Percentiles rank a stretch among this genome's conserved stretches.
phyloP scores from a whole-genome alignment of 129 eudicot species.

The Lactuca sativa region DNA sequence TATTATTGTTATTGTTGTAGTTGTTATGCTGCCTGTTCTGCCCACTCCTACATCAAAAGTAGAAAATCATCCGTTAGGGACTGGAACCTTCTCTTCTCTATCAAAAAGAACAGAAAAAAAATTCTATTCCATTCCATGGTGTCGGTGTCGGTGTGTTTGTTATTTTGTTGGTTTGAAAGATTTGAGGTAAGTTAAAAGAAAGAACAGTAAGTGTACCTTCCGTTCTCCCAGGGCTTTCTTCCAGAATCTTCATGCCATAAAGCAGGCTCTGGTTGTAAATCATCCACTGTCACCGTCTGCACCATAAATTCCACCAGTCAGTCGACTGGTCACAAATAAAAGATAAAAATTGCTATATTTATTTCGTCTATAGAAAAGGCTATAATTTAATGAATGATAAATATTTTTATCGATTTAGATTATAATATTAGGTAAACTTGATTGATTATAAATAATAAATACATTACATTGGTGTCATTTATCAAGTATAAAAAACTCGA shows the following conservation, averaged over 20 bases:
- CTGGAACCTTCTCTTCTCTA: too few relatives aligned
- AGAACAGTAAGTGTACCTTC: constrained; percentile 49
- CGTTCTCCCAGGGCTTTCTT: constrained; percentile 63
- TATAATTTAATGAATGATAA: too few relatives aligned
- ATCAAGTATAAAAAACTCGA: not conserved
- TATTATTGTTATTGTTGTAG: constrained; percentile 4
- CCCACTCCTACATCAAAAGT: constrained; percentile 9
- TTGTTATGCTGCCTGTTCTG: constrained; percentile 43
- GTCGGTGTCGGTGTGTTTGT: too few relatives aligned
- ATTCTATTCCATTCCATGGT: too few relatives aligned
- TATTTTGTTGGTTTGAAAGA: too few relatives aligned
- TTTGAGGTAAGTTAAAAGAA: not conserved
- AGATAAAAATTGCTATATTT: not conserved
- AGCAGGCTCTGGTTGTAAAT: constrained; percentile 71
- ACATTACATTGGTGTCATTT: too few relatives aligned
- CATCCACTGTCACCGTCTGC: constrained; percentile 67
- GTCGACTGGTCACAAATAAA: not conserved
- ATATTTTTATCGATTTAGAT: too few relatives aligned
- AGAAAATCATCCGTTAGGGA: not conserved
- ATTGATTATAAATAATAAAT: too few relatives aligned
- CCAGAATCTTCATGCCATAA: constrained; percentile 94
- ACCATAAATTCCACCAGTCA: constrained; percentile 11
- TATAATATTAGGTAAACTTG: too few relatives aligned
- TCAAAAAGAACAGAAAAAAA: too few relatives aligned
- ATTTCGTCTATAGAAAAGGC: too few relatives aligned